Evolutionary conservation across 768 basidiomycete species (phyloP).

Genomic region (Erythrobasidium yunnanense): DNA sequence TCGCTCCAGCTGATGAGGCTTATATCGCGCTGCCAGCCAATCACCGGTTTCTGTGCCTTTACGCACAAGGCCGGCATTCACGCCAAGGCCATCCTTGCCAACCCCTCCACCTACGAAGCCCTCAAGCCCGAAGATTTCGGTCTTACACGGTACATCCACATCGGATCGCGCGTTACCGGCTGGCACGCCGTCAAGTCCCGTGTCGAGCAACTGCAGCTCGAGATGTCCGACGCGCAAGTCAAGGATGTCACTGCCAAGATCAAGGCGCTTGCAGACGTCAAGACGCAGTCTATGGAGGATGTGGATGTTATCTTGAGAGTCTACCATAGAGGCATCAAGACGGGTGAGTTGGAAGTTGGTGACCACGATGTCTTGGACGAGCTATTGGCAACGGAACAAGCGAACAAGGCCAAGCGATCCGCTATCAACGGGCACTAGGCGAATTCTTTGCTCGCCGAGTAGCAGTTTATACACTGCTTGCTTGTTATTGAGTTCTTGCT

Average conservation of each 20-base stretch:
- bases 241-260: slow-evolving; percentile 99
- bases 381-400: no score
- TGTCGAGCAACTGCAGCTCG: slow-evolving; percentile 88
- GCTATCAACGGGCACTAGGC: no score
- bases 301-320: slow-evolving; percentile 92
- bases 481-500: no score
- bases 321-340: slow-evolving; percentile 51
- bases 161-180: slow-evolving; percentile 54
- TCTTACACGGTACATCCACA: slow-evolving; percentile 91
- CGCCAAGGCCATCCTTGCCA: slow-evolving; percentile 98
- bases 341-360: slow-evolving; percentile 84
- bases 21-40: slow-evolving; percentile 38
- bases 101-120: slow-evolving; percentile 97
- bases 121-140: slow-evolving; percentile 95
- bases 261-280: slow-evolving; percentile 96
- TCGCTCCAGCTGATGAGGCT: no score
- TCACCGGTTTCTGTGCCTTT: slow-evolving; percentile 96
- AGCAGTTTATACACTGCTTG: no score
- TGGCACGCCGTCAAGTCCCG: slow-evolving; percentile 99
- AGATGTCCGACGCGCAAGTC: slow-evolving; percentile 79
- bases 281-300: slow-evolving; percentile 98
- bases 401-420: neutral
- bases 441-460: no score
- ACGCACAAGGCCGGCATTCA: slow-evolving; percentile 99
- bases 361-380: slow-evolving; percentile 44